A percentile compares a stretch with the other conserved stretches of the same genome.
Conservation (phyloP, 441 rosid genomes). For the Mallotus repandus region DNA sequence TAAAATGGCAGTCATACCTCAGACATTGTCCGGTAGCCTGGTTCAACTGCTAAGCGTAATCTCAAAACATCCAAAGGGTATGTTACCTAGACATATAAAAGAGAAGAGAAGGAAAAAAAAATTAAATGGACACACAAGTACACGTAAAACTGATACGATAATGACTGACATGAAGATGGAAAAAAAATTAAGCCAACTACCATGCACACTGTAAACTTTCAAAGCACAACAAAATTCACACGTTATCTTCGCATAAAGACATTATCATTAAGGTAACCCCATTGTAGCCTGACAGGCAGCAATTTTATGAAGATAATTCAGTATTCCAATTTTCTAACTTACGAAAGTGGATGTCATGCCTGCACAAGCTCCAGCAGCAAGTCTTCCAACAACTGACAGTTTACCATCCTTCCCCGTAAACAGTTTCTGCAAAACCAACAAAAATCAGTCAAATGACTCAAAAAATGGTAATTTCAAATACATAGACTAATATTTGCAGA, state of each 20-base stretch:
- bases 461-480: constrained; percentile 1
- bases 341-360: constrained; percentile 99
- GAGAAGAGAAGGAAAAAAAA: constrained; percentile 4
- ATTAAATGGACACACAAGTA: neutral
- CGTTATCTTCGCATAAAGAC: neutral
- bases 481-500: neutral
- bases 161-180: neutral
- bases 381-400: constrained; percentile 87
- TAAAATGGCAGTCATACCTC: constrained; percentile 52
- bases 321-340: constrained; percentile 30
- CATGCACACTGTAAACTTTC: neutral
- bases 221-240: neutral
- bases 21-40: constrained; percentile 83
- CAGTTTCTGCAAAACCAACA: constrained; percentile 58
- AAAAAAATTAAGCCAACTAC: neutral
- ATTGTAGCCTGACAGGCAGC: constrained; percentile 11
- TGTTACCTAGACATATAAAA: constrained; percentile 54
- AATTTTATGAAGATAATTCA: constrained; percentile 7
- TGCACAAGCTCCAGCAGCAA: constrained; percentile 98
- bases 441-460: constrained; percentile 21
- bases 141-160: neutral
- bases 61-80: constrained; percentile 97
- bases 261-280: neutral
- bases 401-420: constrained; percentile 77
- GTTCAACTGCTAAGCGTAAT: constrained; percentile 93